These are phyloP conservation scores for Alternaria novae-zelandiae DNA, from an alignment of 2,329 filamentous ascomycete species.

Conservation along the genomic window DNA sequence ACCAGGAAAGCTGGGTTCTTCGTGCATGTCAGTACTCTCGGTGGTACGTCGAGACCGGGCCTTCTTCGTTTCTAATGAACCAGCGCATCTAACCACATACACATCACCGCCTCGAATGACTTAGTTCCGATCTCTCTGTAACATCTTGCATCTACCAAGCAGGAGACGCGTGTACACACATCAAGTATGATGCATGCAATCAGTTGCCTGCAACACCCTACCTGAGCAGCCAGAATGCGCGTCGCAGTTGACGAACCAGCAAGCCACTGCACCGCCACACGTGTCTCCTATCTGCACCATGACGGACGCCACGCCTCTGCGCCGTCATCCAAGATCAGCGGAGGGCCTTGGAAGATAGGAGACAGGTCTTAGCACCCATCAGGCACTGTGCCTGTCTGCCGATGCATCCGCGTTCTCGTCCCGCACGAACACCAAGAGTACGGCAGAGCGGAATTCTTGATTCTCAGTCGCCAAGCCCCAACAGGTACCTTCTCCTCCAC, in stretches of 20 bases:
- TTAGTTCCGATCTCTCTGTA: neutral
- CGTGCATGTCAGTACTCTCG: neutral
- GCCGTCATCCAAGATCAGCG: constrained; percentile 1
- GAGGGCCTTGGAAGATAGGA: neutral
- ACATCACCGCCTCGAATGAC: neutral
- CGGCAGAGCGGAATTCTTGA: constrained; percentile 1
- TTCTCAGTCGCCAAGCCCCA: neutral
- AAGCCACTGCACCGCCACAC: constrained; percentile 7
- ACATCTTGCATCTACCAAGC: neutral
- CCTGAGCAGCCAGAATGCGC: neutral
- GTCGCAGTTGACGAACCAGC: neutral
- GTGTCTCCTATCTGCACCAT: neutral
- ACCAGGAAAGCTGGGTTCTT: neutral
- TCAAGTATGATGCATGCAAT: neutral
- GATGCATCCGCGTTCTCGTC: constrained; percentile 2
- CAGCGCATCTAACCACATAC: neutral
- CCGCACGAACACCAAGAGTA: constrained; percentile 6
- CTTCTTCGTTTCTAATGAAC: neutral
- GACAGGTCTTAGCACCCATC: neutral
- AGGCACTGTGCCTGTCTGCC: neutral
- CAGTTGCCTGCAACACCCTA: neutral
- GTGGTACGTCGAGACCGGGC: neutral
- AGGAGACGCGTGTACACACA: neutral
- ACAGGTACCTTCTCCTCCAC: neutral
- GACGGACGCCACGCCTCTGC: neutral